These are phyloP conservation scores for Turritis glabra DNA, from an alignment of 345 rosid species.

Conservation along the genomic window DNA sequence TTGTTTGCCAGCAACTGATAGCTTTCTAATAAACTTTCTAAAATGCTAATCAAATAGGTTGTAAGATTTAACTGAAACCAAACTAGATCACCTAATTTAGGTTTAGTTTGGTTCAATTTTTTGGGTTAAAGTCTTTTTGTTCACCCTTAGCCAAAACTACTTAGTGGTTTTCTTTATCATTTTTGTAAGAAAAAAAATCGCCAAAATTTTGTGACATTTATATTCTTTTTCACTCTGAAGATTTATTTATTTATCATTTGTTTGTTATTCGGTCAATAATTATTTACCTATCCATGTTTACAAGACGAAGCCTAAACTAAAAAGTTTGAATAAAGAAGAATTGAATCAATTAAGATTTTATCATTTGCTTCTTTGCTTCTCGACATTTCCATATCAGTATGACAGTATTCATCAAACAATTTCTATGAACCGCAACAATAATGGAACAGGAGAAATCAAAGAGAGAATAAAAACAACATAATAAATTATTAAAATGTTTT, in stretches of 20 bases:
- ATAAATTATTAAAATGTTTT: background rate
- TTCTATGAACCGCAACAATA: slow-evolving; percentile 14
- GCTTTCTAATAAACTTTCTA: background rate
- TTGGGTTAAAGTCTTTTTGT: background rate
- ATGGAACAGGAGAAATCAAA: background rate
- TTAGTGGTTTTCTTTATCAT: no score
- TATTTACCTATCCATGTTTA: background rate
- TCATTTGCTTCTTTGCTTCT: background rate
- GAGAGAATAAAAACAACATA: background rate
- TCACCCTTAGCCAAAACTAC: background rate
- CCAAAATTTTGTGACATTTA: background rate
- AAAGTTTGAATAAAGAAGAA: background rate
- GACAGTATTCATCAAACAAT: slow-evolving; percentile 3
- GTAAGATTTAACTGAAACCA: background rate
- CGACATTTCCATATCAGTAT: background rate
- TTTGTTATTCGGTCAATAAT: background rate
- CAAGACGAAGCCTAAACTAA: background rate
- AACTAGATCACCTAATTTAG: no score
- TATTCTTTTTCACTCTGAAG: background rate
- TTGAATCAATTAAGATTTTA: background rate
- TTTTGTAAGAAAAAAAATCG: background rate
- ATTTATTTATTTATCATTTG: background rate
- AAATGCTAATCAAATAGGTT: background rate
- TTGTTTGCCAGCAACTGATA: no score
- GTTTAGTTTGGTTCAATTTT: no score